Base-by-base conservation (phyloP, 257 asterid genomes). In the Thymus mandschuricus region DNA sequence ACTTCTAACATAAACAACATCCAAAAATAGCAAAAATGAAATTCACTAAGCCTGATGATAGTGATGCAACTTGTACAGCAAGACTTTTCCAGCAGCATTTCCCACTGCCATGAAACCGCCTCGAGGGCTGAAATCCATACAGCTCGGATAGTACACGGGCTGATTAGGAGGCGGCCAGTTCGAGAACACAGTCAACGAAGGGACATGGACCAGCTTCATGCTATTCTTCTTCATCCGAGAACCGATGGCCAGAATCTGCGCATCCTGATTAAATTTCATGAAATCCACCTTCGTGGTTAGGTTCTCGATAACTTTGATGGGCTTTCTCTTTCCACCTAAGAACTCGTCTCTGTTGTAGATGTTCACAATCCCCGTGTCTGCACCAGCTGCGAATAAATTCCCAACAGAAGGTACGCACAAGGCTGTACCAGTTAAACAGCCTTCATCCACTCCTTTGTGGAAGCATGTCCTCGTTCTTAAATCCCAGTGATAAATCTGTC, bases 51-150 rank as follows among this genome's bases (percentile, higher is more conserved):
- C 96, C 72, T 84, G 86, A 78, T 86, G 82, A 79, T 89, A 91
- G 74, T 94, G 97, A 80, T 94, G 97, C 81, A 94, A 83, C 88
- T 92, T 94, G 87, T 89, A 94, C 60, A 92, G 59, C 69, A 89
- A 38, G 45, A 91, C 97, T 40, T 87, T 89, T 9, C 99, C 98
- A 5, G 84, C 87, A 74, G 98, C 93, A 80, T 94, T 88, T 13
- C 97, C 98, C 82, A 84, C 46, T 0, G 95, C 92, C 97, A 94
- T 86, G 55, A 88, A 94, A 49, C 99, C 99, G 43, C 99, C 96
- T 33, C 67, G 90, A 60, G 99, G 99, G 79, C 99, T 92, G 70
- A 89, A 91, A 70, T 94, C 99, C 80, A 84, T 38, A 68, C 96
- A 92, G 54, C 82, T 82, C 0, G 99, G 95, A 73, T 91, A 82